These are phyloP conservation scores for Geotrichum cucujoidarum DNA, from an alignment of 1,139 yeast genomes.

Conservation along the genomic window DNA sequence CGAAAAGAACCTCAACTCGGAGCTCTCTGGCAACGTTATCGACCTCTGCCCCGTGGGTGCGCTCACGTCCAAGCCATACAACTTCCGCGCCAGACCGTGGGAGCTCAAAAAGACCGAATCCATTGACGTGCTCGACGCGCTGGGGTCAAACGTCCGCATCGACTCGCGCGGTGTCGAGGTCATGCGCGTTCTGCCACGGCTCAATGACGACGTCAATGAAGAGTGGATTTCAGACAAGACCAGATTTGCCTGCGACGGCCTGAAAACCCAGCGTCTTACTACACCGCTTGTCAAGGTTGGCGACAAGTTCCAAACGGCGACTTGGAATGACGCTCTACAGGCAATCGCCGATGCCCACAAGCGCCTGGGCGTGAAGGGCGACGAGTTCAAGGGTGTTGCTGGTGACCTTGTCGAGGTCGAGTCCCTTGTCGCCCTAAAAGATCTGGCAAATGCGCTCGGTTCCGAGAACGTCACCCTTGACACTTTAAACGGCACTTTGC, in stretches of 20 bases:
- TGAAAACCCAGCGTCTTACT: conserved; percentile 81
- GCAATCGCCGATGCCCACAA: conserved; percentile 62
- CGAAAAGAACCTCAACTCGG: conserved; percentile 79
- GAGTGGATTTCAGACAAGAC: conserved; percentile 92
- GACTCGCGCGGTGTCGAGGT: conserved; percentile 87
- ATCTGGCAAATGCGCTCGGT: conserved; percentile 68
- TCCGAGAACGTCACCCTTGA: conserved; percentile 81
- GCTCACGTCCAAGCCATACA: conserved; percentile 82
- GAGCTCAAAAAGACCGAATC: conserved; percentile 87
- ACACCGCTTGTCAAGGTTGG: conserved; percentile 74
- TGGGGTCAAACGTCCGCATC: conserved; percentile 78
- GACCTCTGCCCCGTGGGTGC: conserved; percentile 95
- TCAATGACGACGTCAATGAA: conserved; percentile 82
- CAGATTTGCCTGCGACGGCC: conserved; percentile 80
- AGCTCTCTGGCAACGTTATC: conserved; percentile 80
- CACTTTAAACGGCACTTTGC: conserved; percentile 52
- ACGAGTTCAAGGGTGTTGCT: conserved; percentile 75
- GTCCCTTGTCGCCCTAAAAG: conserved; percentile 76
- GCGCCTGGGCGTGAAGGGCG: conserved; percentile 55
- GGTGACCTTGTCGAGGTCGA: conserved; percentile 85
- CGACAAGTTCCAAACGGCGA: conserved; percentile 64
- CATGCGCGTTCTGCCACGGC: conserved; percentile 80
- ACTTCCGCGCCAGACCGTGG: conserved; percentile 92
- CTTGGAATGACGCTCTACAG: conserved; percentile 84
- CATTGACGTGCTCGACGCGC: conserved; percentile 77